These are phyloP conservation scores for Glonium stellatum DNA, from an alignment of 495 filamentous ascomycete genomes.

Conservation along the genomic window DNA sequence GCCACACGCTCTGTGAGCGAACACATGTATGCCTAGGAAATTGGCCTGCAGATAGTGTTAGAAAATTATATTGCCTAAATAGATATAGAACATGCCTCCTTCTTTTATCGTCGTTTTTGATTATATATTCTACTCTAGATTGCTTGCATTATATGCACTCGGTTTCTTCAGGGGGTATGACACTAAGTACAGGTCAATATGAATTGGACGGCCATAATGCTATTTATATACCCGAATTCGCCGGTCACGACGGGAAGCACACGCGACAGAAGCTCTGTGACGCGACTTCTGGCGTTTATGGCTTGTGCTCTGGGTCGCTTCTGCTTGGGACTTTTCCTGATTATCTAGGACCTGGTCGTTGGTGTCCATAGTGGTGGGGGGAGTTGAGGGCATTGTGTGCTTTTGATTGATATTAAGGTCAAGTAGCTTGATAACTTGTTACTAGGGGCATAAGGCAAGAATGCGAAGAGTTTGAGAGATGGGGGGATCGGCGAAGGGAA, in stretches of 20 bases:
- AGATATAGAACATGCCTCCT: slow-evolving; percentile 35
- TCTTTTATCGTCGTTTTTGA: slow-evolving; percentile 52
- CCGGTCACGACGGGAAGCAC: slow-evolving; percentile 42
- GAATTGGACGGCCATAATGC: background rate
- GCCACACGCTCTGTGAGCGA: slow-evolving; percentile 47
- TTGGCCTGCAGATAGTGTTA: slow-evolving; percentile 36
- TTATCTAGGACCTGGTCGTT: slow-evolving; percentile 6
- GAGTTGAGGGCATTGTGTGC: slow-evolving; percentile 1
- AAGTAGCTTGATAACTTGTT: background rate
- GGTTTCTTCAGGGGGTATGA: slow-evolving; percentile 46
- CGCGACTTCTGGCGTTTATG: slow-evolving; percentile 20
- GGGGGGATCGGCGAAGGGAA: slow-evolving; percentile 1
- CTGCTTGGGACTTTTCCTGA: slow-evolving; percentile 4
- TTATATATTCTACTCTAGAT: slow-evolving; percentile 45
- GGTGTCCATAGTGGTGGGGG: background rate
- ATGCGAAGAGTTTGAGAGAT: background rate
- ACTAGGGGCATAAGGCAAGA: background rate
- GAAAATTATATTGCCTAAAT: background rate
- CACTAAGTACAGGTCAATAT: slow-evolving; percentile 30
- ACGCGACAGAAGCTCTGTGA: slow-evolving; percentile 36
- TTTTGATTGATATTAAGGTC: background rate
- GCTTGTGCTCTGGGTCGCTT: background rate
- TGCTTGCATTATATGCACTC: slow-evolving; percentile 49
- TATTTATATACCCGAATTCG: slow-evolving; percentile 39
- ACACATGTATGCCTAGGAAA: slow-evolving; percentile 52